Conservation (phyloP, 768 basidiomycete genomes). For the Boletus fagicola region DNA sequence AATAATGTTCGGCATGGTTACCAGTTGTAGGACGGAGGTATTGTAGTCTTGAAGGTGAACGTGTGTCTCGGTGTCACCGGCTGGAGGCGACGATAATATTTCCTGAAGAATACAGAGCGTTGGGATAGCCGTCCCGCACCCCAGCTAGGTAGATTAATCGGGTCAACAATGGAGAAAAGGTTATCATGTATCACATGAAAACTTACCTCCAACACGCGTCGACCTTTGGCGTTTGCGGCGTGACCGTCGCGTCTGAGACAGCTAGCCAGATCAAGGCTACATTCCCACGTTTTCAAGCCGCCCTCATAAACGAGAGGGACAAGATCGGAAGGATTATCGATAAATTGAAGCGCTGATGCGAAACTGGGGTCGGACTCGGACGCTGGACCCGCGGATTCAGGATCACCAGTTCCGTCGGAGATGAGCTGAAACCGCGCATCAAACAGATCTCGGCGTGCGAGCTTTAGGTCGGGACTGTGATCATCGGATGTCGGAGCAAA, state of each 20-base stretch:
- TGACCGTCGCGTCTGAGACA: conserved; percentile 46
- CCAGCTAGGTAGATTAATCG: conserved; percentile 52
- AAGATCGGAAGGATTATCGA: conserved; percentile 86
- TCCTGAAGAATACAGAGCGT: conserved; percentile 67
- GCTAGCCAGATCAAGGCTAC: conserved; percentile 80
- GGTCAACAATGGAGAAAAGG: not conserved
- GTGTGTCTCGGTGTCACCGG: conserved; percentile 37
- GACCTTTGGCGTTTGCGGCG: conserved; percentile 39
- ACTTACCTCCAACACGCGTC: conserved; percentile 67
- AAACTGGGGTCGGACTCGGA: conserved; percentile 1
- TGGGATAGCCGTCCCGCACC: conserved; percentile 91
- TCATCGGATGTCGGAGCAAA: conserved; percentile 44
- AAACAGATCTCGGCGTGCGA: conserved; percentile 85
- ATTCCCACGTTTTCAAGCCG: conserved; percentile 98
- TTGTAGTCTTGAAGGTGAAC: conserved; percentile 95
- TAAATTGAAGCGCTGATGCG: conserved; percentile 51
- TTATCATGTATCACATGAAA: not conserved
- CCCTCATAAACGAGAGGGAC: conserved; percentile 94
- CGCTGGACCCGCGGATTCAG: conserved; percentile 25
- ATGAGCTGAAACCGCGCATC: conserved; percentile 96
- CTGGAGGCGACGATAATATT: conserved; percentile 44
- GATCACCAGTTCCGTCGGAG: conserved; percentile 45
- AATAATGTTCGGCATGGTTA: conserved; percentile 76
- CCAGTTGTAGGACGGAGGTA: conserved; percentile 69
- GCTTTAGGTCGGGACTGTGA: conserved; percentile 24